Evolutionary conservation across 2,329 filamentous ascomycete species (phyloP), one percentile per base, ranked within the genome.

Genomic region (Neonectria punicea): DNA sequence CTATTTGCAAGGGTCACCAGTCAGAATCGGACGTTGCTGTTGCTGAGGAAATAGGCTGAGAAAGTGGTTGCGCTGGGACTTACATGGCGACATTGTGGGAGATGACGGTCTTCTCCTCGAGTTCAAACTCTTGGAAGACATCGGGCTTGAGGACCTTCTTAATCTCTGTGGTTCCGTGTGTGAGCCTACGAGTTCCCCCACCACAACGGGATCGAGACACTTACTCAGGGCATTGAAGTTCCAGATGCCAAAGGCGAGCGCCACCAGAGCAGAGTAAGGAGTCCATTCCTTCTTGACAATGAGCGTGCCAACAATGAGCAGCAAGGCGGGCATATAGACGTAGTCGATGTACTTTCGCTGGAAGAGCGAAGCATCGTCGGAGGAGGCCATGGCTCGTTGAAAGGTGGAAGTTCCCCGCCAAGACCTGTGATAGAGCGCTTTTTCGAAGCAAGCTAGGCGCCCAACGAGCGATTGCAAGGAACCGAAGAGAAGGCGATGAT

Each of bases 1-100:
- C 91, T 93, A 1, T 18, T 53, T 28, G 54, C n/a, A 36, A 20
- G 53, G 30, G 16, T 36, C 43, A 34, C 5, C 30, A 11, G 58
- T 64, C 14, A 64, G 65, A 14, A 54, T 28, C 53, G 16, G 18
- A 11, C 11, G 18, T 39, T 22, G 18, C 25, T 39, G 32, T 41
- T 44, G 25, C 11, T 25, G 16, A 43, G n/a, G 25, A 54, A 70
- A 51, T 70, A 56, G 32, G 70, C 66, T 2, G 16, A 49, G 57
- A 9, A 49, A 32, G 32, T 55, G 16, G 43, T 20, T 22, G 32
- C 41, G 60, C 36, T 13, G 50, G 5, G 43, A 81, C 87, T 77
- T 82, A 94, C 92, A 99, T 97, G 81, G 95, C 94, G 66, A 97
- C 95, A 86, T 99, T 99, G 89, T 98, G 96, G 34, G 95, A 97